Conservation (phyloP, 2,329 filamentous ascomycete species). For the Xylariaceae sp. region DNA sequence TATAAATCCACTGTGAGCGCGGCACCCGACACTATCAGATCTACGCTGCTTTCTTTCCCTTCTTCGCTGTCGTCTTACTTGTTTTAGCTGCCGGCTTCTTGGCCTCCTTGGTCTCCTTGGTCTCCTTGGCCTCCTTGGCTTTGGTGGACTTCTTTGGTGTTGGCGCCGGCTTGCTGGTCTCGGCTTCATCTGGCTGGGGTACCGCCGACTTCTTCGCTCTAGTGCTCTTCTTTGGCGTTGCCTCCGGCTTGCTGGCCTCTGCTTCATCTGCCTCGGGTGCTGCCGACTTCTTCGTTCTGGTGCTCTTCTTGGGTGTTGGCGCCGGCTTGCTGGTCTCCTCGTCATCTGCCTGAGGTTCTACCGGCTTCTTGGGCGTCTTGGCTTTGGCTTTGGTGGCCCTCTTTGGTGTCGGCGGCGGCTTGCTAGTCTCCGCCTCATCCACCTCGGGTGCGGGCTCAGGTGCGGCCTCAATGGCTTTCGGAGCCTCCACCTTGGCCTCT, state of each 20-base stretch:
- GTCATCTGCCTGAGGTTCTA: too few relatives aligned
- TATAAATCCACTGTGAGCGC: constrained; percentile 30
- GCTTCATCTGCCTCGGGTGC: constrained; percentile 26
- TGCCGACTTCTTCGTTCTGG: constrained; percentile 19
- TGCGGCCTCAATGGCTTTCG: constrained; percentile 37
- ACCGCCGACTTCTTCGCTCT: too few relatives aligned
- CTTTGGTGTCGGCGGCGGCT: constrained; percentile 24
- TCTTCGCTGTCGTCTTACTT: constrained; percentile 29
- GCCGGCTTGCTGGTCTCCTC: constrained; percentile 23
- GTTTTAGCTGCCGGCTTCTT: constrained; percentile 20
- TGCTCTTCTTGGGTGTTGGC: constrained; percentile 27
- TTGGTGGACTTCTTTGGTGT: constrained; percentile 24
- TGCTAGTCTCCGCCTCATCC: constrained; percentile 28
- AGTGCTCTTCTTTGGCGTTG: constrained; percentile 24
- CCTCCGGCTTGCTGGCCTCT: constrained; percentile 26
- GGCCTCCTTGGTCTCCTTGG: constrained; percentile 11
- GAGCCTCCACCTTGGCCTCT: constrained; percentile 33
- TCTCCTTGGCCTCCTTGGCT: constrained; percentile 17
- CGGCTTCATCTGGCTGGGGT: not conserved
- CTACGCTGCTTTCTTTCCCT: constrained; percentile 33
- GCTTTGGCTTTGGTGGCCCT: constrained; percentile 20
- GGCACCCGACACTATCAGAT: constrained; percentile 28
- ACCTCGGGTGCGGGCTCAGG: constrained; percentile 21
- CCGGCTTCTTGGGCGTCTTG: constrained; percentile 21
- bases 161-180: constrained; percentile 28